These are phyloP conservation scores for Abelmoschus esculentus DNA, from an alignment of 345 rosid species.

Conservation along the genomic window DNA sequence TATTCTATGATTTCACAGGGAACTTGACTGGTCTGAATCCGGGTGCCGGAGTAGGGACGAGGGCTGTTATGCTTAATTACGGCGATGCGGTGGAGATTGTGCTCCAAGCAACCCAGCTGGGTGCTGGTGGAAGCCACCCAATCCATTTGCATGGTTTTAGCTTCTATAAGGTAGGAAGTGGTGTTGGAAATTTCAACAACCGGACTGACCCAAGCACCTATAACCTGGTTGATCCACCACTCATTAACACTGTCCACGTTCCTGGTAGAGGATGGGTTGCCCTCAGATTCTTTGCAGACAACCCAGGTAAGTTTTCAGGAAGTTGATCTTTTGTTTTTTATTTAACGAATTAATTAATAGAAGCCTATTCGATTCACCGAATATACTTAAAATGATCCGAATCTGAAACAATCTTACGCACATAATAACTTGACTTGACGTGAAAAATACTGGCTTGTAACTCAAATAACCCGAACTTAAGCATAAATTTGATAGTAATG, in stretches of 20 bases:
- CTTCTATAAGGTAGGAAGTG: slow-evolving; percentile 23
- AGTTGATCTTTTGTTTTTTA: too few relatives aligned
- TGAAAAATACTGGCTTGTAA: background rate
- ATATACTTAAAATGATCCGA: too few relatives aligned
- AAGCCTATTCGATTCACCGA: too few relatives aligned
- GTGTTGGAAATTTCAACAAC: slow-evolving; percentile 22
- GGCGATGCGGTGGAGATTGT: slow-evolving; percentile 23
- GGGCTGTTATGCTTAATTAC: slow-evolving; percentile 19
- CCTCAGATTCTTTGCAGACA: slow-evolving; percentile 18
- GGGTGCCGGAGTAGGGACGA: background rate
- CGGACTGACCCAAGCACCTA: slow-evolving; percentile 11
- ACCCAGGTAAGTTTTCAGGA: slow-evolving; percentile 16
- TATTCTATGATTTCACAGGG: slow-evolving; percentile 14
- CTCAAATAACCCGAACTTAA: too few relatives aligned
- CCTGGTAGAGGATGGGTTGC: slow-evolving; percentile 27
- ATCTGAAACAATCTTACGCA: too few relatives aligned
- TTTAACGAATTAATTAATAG: too few relatives aligned
- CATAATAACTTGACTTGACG: too few relatives aligned
- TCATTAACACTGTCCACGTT: slow-evolving; percentile 16
- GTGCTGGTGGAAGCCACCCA: slow-evolving; percentile 22
- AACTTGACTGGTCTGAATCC: background rate
- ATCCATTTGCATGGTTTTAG: slow-evolving; percentile 33
- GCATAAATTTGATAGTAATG: too few relatives aligned
- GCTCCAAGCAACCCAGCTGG: slow-evolving; percentile 19
- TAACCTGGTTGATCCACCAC: slow-evolving; percentile 27